A percentile compares a stretch with the other conserved stretches of the same genome.
Conservation (phyloP, 2,329 filamentous ascomycete genomes). For the Huntiella bhutanensis region DNA sequence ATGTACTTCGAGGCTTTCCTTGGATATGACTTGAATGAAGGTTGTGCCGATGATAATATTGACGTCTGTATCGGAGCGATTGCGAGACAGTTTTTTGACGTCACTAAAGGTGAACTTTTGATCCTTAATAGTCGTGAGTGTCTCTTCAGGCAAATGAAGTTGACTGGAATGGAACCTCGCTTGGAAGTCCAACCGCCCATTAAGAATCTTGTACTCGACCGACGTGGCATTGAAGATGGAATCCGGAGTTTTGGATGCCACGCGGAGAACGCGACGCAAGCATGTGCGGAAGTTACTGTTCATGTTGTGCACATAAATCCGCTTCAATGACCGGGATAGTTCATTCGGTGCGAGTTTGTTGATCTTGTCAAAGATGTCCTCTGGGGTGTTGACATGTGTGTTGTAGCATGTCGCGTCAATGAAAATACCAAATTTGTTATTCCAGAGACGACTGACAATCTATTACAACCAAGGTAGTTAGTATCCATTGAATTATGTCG, state of each 20-base stretch:
- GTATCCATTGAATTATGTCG: background rate
- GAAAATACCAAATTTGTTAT: slow-evolving; percentile 46
- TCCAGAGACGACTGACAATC: slow-evolving; percentile 53
- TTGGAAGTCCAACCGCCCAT: slow-evolving; percentile 46
- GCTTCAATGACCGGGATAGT: slow-evolving; percentile 36
- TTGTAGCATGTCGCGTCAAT: slow-evolving; percentile 54
- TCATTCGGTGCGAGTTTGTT: slow-evolving; percentile 44
- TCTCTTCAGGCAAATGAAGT: slow-evolving; percentile 49
- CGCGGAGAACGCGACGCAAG: slow-evolving; percentile 42
- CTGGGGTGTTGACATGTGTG: slow-evolving; percentile 45
- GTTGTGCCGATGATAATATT: slow-evolving; percentile 49
- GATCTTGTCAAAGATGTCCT: slow-evolving; percentile 44
- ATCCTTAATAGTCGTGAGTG: slow-evolving; percentile 48
- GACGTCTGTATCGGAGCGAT: slow-evolving; percentile 52
- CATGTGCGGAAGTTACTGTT: slow-evolving; percentile 52
- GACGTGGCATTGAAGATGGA: slow-evolving; percentile 45
- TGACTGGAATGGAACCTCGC: slow-evolving; percentile 47
- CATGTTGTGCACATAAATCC: slow-evolving; percentile 56
- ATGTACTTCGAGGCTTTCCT: slow-evolving; percentile 49
- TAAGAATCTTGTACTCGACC: slow-evolving; percentile 45
- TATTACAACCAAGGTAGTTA: slow-evolving; percentile 16
- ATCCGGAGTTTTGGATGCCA: slow-evolving; percentile 39
- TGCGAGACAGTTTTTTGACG: slow-evolving; percentile 46
- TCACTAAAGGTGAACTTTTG: slow-evolving; percentile 46
- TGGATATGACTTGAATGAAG: slow-evolving; percentile 50